phyloP scores from a whole-genome alignment of 768 basidiomycete species.

The Podaxis sp. region DNA sequence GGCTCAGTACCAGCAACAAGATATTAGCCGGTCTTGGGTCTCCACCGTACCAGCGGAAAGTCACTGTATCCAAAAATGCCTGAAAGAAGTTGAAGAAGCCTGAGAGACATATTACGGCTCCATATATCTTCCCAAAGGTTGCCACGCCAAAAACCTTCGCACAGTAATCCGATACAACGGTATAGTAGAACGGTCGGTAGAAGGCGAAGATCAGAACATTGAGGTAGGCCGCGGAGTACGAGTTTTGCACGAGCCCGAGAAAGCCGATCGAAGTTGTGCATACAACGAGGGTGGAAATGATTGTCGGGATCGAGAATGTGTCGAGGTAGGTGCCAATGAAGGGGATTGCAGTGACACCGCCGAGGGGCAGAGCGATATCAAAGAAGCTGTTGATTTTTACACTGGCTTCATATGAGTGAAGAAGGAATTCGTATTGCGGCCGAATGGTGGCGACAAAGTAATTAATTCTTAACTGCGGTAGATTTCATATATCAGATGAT shows the following conservation, averaged over 20 bases:
- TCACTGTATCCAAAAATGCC: neutral
- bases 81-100: neutral
- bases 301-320: neutral
- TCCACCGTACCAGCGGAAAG: slow-evolving; percentile 2
- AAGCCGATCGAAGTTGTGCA: slow-evolving; percentile 5
- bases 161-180: slow-evolving; percentile 5
- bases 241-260: slow-evolving; percentile 1
- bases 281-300: slow-evolving; percentile 2
- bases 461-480: slow-evolving; percentile 3
- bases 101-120: neutral
- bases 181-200: slow-evolving; percentile 10
- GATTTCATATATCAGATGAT: neutral
- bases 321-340: slow-evolving; percentile 11
- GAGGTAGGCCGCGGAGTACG: neutral
- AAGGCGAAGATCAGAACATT: slow-evolving; percentile 3
- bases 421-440: slow-evolving; percentile 5
- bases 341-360: neutral
- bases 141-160: slow-evolving; percentile 6
- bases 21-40: slow-evolving; percentile 4
- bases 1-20: neutral
- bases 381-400: neutral
- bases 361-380: neutral
- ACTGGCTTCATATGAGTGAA: slow-evolving; percentile 4
- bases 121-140: slow-evolving; percentile 7
- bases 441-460: slow-evolving; percentile 9